Base-by-base conservation (phyloP, 306 rosid species). In the Malus domestica region DNA sequence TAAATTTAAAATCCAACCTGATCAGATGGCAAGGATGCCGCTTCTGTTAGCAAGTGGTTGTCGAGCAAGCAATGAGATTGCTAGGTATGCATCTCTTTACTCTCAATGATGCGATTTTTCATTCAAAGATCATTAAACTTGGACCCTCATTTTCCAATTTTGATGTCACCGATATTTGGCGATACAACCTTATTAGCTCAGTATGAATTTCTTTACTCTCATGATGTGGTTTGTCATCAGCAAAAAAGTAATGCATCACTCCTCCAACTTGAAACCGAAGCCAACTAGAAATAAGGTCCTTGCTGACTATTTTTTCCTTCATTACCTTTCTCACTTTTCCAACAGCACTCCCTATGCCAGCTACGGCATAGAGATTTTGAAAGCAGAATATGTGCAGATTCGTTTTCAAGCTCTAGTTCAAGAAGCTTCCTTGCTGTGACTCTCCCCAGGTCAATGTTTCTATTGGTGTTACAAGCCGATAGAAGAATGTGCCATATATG, bases 401-500 rank as follows among this genome's bases (percentile, higher is more conserved):
- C 32, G 4, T 40, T 67, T 42, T 22, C 20, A 25, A 54, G 55
- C 11, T 67, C 55, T 20, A 42, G 5, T 42, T 22, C 30, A 68
- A 38, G 29, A 67, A 38, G 51, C 51, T 35, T 60, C 30, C 7
- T 10, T 67, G 19, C 52, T 20, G 71, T 8, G 8, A 40, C 11
- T 67, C 19, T 67, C 57, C 71, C 33, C 20, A 67, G 19, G 55
- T 68, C 72, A 23, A 25, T 68, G 33, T 68, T 68, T 27, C 25
- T 13, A 68, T 42, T 54, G 55, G 44, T 66, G 18, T 6, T 12
- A 13, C 80, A 69, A 5, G 74, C 35, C 22, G 46, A 54, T 19
- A 59, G 33, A 69, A 40, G 62, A 69, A 59, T 77, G 29, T 69
- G 68, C 63, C 75, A 58, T 45, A 75, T 65, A 32, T 51, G 61